phyloP scores from a whole-genome alignment of 2,329 filamentous ascomycete species.

The Peltaster fructicola region DNA sequence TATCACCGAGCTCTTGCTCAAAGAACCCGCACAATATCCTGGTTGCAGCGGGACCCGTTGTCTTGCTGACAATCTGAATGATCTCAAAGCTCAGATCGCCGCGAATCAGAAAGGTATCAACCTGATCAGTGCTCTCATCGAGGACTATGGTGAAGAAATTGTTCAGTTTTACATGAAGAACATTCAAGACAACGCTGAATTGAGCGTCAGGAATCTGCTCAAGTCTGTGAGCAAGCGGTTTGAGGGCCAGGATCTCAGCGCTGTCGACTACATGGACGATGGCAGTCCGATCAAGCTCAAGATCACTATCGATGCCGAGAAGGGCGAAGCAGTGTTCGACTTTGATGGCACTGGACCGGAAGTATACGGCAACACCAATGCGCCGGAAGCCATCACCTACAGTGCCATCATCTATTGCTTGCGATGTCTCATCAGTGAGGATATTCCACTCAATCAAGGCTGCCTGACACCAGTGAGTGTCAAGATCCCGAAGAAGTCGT shows the following conservation, averaged over 20 bases:
- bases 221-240: conserved; percentile 54
- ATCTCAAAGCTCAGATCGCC: conserved; percentile 72
- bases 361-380: conserved; percentile 51
- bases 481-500: conserved; percentile 51
- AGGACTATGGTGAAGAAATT: conserved; percentile 58
- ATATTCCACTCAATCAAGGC: conserved; percentile 76
- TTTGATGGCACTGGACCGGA: conserved; percentile 64
- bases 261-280: conserved; percentile 75
- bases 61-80: conserved; percentile 67
- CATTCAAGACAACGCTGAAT: conserved; percentile 66
- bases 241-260: conserved; percentile 50
- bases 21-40: conserved; percentile 55
- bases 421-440: conserved; percentile 57
- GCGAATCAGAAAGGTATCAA: conserved; percentile 76
- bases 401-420: conserved; percentile 76
- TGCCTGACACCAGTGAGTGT: conserved; percentile 63
- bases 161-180: conserved; percentile 72
- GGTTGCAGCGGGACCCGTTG: conserved; percentile 66
- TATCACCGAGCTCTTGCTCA: conserved; percentile 49
- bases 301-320: conserved; percentile 54
- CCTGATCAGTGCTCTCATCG: conserved; percentile 55
- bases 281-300: conserved; percentile 60
- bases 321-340: conserved; percentile 63
- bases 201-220: conserved; percentile 55
- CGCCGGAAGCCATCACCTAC: conserved; percentile 65